Evolutionary conservation across 352 stramenopile genomes (phyloP).

Genomic region (Pythium insidiosum): DNA sequence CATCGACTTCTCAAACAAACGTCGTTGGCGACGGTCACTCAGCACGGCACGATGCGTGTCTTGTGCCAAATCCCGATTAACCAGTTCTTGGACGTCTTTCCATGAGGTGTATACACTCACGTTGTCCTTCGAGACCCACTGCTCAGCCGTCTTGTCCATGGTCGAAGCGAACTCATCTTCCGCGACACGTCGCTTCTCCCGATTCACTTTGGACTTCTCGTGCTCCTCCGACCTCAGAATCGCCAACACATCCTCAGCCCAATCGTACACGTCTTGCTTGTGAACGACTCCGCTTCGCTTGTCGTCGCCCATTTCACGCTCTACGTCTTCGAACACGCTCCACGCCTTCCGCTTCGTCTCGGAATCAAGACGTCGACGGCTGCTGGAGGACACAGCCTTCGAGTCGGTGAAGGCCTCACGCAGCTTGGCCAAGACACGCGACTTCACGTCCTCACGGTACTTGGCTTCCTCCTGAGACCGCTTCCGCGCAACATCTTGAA

Average conservation of each 20-base stretch:
- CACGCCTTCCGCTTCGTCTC: constrained; percentile 37
- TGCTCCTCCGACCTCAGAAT: constrained; percentile 36
- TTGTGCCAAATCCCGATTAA: constrained; percentile 1
- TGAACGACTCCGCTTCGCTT: constrained; percentile 16
- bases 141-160: constrained; percentile 21
- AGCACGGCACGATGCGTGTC: neutral
- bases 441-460: constrained; percentile 30
- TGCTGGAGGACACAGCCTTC: constrained; percentile 12
- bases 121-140: constrained; percentile 17
- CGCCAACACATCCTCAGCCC: constrained; percentile 40
- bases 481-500: constrained; percentile 52
- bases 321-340: constrained; percentile 26
- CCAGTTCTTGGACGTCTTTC: constrained; percentile 7
- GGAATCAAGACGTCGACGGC: constrained; percentile 30
- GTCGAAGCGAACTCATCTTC: constrained; percentile 18
- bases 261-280: constrained; percentile 58
- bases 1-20: constrained; percentile 45
- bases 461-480: constrained; percentile 34
- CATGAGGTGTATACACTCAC: constrained; percentile 13
- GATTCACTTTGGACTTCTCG: constrained; percentile 35
- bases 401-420: constrained; percentile 12
- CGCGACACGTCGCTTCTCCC: constrained; percentile 27
- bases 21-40: constrained; percentile 34
- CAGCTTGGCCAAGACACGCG: constrained; percentile 29
- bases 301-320: constrained; percentile 7